Base-by-base conservation (phyloP, 768 basidiomycete species). In the Gymnopilus junonius region DNA sequence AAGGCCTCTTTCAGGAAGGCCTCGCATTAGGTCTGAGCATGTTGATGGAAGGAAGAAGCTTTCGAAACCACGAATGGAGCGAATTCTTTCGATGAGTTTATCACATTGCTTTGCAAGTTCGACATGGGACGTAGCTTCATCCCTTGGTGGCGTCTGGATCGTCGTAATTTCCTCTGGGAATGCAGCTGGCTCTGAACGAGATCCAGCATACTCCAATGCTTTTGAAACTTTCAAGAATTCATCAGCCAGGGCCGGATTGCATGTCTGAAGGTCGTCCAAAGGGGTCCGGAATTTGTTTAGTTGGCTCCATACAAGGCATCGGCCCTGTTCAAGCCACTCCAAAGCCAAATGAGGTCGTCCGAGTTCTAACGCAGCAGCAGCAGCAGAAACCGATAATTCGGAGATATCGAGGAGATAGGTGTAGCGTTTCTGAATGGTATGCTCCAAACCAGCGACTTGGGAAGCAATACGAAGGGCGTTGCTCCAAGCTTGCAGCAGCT, bases 241-340 rank as follows among this genome's bases (percentile, higher is more conserved):
- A 8, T 46, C 23, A 21, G 45, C 45, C 7, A 46, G 45, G 21
- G n/a, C 45, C 23, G 45, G 45, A 46, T 46, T 25, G 6, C 45
- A 8, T 8, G 23, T 6, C 45, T 25, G 45, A 23, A 46, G 45
- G 23, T 21, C 45, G 23, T 74, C 73, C 1, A 72, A 21, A 1
- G 73, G 65, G 2, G 73, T 68, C 2, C 69, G 67, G 25, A 73
- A 68, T 14, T 65, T 58, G 15, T 67, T 50, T 8, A 70, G 29
- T 34, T 73, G 67, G 5, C 57, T 60, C 71, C 73, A 73, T 5
- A 69, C 64, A 12, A 71, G 50, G 17, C 65, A 65, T 1, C 70
- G 69, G 2, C 73, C 73, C 35, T 73, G 70, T 37, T 74, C 73
- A 34, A 71, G 50, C 62, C 70, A 68, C 51, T 71, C 69, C 1